A percentile compares a stretch with the other conserved stretches of the same genome.
These are phyloP conservation scores for Morella rubra DNA, from an alignment of 306 rosid species.

Conservation along the genomic window DNA sequence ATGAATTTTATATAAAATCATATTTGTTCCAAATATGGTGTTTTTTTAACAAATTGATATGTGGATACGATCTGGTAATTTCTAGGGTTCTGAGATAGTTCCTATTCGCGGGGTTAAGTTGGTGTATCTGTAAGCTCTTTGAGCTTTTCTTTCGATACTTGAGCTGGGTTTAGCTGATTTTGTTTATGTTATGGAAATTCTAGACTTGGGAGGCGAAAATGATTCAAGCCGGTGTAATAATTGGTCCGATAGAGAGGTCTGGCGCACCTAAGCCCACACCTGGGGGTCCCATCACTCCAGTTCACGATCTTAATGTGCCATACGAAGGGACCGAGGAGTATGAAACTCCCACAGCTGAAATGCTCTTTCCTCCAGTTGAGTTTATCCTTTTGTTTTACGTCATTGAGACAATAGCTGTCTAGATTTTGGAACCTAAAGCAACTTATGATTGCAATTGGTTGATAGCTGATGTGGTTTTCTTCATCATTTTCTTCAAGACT, in stretches of 20 bases:
- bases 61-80: slow-evolving; percentile 57
- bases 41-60: slow-evolving; percentile 23
- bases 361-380: slow-evolving; percentile 95
- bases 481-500: slow-evolving; percentile 47
- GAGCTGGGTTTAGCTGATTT: slow-evolving; percentile 18
- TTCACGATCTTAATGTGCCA: slow-evolving; percentile 97
- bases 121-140: slow-evolving; percentile 8
- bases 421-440: neutral
- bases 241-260: slow-evolving; percentile 80
- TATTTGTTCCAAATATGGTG: neutral
- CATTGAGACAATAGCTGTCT: neutral
- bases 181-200: slow-evolving; percentile 20
- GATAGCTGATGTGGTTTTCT: slow-evolving; percentile 21
- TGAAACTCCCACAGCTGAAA: slow-evolving; percentile 96
- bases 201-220: slow-evolving; percentile 94
- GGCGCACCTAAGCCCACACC: slow-evolving; percentile 56
- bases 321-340: slow-evolving; percentile 96
- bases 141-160: neutral
- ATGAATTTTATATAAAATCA: neutral
- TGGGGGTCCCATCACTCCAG: slow-evolving; percentile 86
- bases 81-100: slow-evolving; percentile 32
- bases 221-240: slow-evolving; percentile 81
- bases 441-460: neutral
- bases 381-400: slow-evolving; percentile 21
- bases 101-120: neutral